Evolutionary conservation across 805 yeast genomes (phyloP).

Genomic region (Sugiyamaella marilandica): DNA sequence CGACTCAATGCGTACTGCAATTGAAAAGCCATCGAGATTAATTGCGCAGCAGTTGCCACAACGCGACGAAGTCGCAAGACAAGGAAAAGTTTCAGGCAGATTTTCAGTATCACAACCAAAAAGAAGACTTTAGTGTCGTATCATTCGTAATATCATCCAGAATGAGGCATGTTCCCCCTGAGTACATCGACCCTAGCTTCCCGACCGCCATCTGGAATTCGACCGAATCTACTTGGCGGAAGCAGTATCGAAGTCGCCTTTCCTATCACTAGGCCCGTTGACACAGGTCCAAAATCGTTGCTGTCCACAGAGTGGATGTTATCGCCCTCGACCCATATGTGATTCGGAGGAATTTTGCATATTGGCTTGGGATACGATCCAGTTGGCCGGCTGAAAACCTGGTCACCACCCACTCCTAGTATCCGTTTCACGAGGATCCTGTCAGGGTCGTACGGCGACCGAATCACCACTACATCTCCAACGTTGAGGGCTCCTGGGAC

Average conservation of each 20-base stretch:
- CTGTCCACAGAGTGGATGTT: conserved; percentile 74
- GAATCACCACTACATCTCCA: conserved; percentile 71
- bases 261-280: conserved; percentile 75
- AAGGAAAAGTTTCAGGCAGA: background rate
- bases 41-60: no score
- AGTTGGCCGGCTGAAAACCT: conserved; percentile 46
- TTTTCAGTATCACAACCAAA: no score
- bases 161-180: background rate
- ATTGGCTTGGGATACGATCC: conserved; percentile 54
- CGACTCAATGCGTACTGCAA: no score
- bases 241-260: conserved; percentile 64
- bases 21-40: no score
- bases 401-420: conserved; percentile 70
- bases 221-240: conserved; percentile 59
- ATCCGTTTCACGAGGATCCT: conserved; percentile 74
- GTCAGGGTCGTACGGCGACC: conserved; percentile 78
- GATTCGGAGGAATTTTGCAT: conserved; percentile 68
- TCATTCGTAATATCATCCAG: no score
- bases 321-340: conserved; percentile 95
- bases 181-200: conserved; percentile 34
- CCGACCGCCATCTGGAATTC: conserved; percentile 48
- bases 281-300: conserved; percentile 83
- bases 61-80: no score
- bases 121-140: no score
- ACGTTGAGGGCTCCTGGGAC: conserved; percentile 43